Percentiles rank a stretch among this genome's conserved stretches.
Conservation (phyloP, 1,139 yeast genomes). For the Suhomyces yuchorum region DNA sequence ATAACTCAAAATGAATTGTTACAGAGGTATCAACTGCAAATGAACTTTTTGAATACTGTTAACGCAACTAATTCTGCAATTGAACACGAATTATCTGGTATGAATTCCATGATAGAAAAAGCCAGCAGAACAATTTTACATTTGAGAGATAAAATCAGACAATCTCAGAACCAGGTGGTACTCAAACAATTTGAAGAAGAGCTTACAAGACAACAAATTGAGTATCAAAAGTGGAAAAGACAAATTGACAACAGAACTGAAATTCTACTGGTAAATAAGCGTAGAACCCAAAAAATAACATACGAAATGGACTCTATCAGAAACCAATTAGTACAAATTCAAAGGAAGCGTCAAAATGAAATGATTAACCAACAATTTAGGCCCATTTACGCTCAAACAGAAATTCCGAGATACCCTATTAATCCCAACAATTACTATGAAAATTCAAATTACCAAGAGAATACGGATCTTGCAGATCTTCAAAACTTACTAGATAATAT, state of each 20-base stretch:
- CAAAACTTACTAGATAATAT: slow-evolving; percentile 65
- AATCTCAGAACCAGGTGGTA: not conserved
- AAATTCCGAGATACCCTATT: not conserved
- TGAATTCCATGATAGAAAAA: not conserved
- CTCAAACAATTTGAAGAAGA: slow-evolving; percentile 4
- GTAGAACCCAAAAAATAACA: slow-evolving; percentile 1
- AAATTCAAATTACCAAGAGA: not conserved
- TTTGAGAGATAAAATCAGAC: not conserved
- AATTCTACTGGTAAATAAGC: not conserved
- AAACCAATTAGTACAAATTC: slow-evolving; percentile 1
- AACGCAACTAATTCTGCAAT: slow-evolving; percentile 1
- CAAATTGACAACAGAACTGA: slow-evolving; percentile 3
- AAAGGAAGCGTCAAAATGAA: not conserved
- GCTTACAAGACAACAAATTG: slow-evolving; percentile 8
- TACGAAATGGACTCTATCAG: slow-evolving; percentile 1
- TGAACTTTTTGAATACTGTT: slow-evolving; percentile 3
- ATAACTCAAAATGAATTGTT: slow-evolving; percentile 11
- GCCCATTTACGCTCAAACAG: slow-evolving; percentile 1
- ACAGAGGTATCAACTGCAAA: slow-evolving; percentile 9
- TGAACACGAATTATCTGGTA: slow-evolving; percentile 6
- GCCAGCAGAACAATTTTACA: slow-evolving; percentile 3
- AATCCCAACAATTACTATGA: not conserved
- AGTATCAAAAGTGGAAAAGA: slow-evolving; percentile 6
- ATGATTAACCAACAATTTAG: not conserved
- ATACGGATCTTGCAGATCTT: slow-evolving; percentile 24